phyloP scores from a whole-genome alignment of 2,329 filamentous ascomycete genomes.

The Hymenoscyphus albidus region DNA sequence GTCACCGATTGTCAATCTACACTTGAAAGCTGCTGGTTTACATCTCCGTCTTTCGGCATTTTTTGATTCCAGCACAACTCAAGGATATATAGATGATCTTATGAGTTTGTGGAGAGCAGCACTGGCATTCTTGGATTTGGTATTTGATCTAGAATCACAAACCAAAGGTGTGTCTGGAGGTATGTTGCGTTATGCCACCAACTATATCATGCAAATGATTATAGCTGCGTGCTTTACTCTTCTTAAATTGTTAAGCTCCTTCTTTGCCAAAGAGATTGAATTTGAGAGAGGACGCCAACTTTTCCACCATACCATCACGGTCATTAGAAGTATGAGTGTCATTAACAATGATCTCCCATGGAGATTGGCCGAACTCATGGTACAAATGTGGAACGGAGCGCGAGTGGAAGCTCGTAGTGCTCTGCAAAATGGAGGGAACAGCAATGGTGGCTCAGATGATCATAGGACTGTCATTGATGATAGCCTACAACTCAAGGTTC shows the following conservation, averaged over 20 bases:
- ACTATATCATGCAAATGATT: conserved; percentile 81
- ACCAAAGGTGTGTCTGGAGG: conserved; percentile 40
- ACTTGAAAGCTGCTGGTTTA: conserved; percentile 68
- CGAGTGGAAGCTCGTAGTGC: conserved; percentile 36
- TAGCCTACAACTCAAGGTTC: conserved; percentile 74
- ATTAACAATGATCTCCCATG: conserved; percentile 75
- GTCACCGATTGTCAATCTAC: conserved; percentile 57
- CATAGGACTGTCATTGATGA: conserved; percentile 51
- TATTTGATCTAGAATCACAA: conserved; percentile 52
- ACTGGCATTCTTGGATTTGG: conserved; percentile 60
- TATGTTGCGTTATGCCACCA: conserved; percentile 63
- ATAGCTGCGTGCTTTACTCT: conserved; percentile 76
- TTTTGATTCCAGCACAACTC: conserved; percentile 71
- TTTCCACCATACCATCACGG: conserved; percentile 67
- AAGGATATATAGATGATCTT: conserved; percentile 69
- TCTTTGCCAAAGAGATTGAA: conserved; percentile 70
- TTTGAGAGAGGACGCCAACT: conserved; percentile 62
- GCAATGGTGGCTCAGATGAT: conserved; percentile 36
- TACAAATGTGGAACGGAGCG: conserved; percentile 74
- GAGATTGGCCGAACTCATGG: conserved; percentile 78
- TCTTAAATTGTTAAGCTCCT: conserved; percentile 73
- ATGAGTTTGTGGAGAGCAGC: conserved; percentile 72
- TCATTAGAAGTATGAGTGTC: conserved; percentile 69
- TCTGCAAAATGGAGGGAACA: conserved; percentile 43
- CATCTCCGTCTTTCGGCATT: conserved; percentile 77